Evolutionary conservation across 1,284 basidiomycete genomes (phyloP).

Genomic region (Laetiporus sulphureus): DNA sequence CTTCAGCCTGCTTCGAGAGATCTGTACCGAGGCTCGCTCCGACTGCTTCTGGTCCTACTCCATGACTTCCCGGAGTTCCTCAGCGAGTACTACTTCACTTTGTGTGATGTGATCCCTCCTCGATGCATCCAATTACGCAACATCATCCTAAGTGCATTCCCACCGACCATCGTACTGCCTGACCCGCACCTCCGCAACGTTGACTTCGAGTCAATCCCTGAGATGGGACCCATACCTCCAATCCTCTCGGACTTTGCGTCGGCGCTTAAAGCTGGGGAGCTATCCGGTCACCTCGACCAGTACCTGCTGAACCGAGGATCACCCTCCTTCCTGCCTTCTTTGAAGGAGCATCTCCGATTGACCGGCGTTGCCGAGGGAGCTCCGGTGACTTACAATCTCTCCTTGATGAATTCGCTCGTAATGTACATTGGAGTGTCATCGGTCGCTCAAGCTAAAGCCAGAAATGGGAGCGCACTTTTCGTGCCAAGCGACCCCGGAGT

Average conservation of each 20-base stretch:
- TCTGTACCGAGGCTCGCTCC: constrained; percentile 89
- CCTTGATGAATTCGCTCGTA: constrained; percentile 88
- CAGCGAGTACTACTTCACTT: constrained; percentile 92
- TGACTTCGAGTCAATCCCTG: constrained; percentile 69
- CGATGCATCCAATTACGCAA: constrained; percentile 96
- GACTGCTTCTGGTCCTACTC: constrained; percentile 88
- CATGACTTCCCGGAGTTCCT: constrained; percentile 99
- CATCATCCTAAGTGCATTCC: constrained; percentile 94
- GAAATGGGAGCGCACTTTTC: constrained; percentile 76
- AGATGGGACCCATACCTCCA: constrained; percentile 86
- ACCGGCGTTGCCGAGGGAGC: constrained; percentile 43
- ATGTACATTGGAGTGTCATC: constrained; percentile 92
- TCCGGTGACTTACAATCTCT: constrained; percentile 77
- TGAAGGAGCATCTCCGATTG: constrained; percentile 73
- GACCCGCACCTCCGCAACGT: constrained; percentile 80
- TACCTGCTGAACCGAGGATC: constrained; percentile 70
- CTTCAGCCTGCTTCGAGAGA: constrained; percentile 81
- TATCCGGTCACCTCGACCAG: constrained; percentile 76
- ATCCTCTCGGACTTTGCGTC: constrained; percentile 88
- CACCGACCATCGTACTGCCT: constrained; percentile 78
- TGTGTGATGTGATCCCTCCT: constrained; percentile 89
- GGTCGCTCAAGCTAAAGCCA: constrained; percentile 78
- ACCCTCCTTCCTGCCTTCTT: constrained; percentile 65
- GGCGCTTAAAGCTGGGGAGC: constrained; percentile 72
- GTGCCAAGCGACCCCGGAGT: constrained; percentile 78